Evolutionary conservation across 768 basidiomycete species (phyloP).

Genomic region (Rubroboletus pulcherrimus): DNA sequence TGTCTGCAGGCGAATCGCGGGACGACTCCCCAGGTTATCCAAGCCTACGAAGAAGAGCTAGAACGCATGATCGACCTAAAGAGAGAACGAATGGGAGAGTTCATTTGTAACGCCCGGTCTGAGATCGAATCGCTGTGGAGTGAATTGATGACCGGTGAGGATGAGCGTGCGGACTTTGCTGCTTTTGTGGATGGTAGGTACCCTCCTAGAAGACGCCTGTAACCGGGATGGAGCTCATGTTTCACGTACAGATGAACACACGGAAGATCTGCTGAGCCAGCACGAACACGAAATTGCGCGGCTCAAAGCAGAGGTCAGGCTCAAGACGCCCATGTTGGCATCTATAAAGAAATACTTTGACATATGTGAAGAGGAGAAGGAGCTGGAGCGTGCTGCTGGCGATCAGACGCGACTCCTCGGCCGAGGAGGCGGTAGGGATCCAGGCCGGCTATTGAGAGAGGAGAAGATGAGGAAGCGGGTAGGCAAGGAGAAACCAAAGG

Average conservation of each 20-base stretch:
- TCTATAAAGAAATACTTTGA: slow-evolving; percentile 86
- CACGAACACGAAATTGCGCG: slow-evolving; percentile 84
- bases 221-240: background rate
- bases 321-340: slow-evolving; percentile 72
- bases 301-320: slow-evolving; percentile 77
- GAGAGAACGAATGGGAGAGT: slow-evolving; percentile 80
- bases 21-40: slow-evolving; percentile 70
- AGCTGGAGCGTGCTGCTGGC: slow-evolving; percentile 73
- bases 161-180: slow-evolving; percentile 76
- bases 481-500: slow-evolving; percentile 86
- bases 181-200: slow-evolving; percentile 77
- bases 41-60: slow-evolving; percentile 85
- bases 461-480: slow-evolving; percentile 98
- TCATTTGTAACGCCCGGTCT: slow-evolving; percentile 74
- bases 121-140: slow-evolving; percentile 85
- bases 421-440: slow-evolving; percentile 69
- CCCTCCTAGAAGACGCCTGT: background rate
- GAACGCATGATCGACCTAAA: slow-evolving; percentile 88
- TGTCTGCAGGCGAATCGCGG: slow-evolving; percentile 54
- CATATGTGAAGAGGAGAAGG: slow-evolving; percentile 85
- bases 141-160: slow-evolving; percentile 79
- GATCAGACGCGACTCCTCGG: slow-evolving; percentile 83
- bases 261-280: slow-evolving; percentile 78
- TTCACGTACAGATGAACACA: slow-evolving; percentile 64
- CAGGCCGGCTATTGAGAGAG: slow-evolving; percentile 82